Base-by-base conservation (phyloP, 495 filamentous ascomycete species). In the Pyronema domesticum region DNA sequence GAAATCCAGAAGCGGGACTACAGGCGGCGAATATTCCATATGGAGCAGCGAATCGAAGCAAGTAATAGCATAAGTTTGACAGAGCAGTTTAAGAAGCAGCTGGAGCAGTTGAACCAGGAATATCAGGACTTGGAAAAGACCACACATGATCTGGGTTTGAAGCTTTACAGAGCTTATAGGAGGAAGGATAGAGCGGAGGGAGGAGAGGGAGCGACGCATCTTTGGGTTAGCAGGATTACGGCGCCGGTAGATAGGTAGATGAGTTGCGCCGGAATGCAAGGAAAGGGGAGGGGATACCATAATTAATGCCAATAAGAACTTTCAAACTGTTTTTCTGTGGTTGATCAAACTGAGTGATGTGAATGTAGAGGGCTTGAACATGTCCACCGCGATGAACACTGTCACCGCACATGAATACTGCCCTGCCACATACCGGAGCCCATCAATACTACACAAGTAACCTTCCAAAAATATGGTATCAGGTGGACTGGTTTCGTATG, bases 111-210 rank as follows among this genome's bases (percentile, higher is more conserved):
- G n/a, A 73, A 79, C 42, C 71, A 70, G 55, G 86, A 93, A 67
- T 73, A 93, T 37, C 81, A 81, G 7, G 86, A 93, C 51, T 78
- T 95, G 19, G 76, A 78, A 69, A 73, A 78, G 55, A 80, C 91
- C 68, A 80, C 88, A 63, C 86, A 95, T 63, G 89, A 95, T 57
- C 71, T 89, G 39, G 89, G 89, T 8, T 64, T 96, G 61, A 85
- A 80, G 69, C 67, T 95, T 42, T 79, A 89, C 63, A 69, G 87
- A 47, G 84, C 85, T 6, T 89, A 80, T 69, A 89, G 85, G 67
- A 74, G 82, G 55, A 70, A 75, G 44, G 82, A 88, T 61, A 74
- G 76, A 44, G 75, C 80, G 47, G 59, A 56, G 36, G 75, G 71
- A 3, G 70, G 68, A 13, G 82, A 76, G 54, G 80, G 85, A 57